These are phyloP conservation scores for Fagopyrum esculentum DNA, from an alignment of 148 eudicot species.

Conservation along the genomic window DNA sequence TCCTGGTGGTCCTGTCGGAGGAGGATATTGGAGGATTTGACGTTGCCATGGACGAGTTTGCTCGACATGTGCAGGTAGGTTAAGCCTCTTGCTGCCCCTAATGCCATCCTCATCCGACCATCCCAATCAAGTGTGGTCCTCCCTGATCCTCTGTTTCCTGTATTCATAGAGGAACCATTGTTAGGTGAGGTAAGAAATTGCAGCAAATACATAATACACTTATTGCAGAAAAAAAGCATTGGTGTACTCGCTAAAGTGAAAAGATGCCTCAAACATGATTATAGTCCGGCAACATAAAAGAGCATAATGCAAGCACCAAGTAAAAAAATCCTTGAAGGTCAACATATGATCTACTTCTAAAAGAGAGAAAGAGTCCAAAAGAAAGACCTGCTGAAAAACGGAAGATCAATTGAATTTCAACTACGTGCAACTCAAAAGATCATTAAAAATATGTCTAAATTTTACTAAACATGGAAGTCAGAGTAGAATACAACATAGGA, in stretches of 20 bases:
- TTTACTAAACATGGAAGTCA: too few species aligned
- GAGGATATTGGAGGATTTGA: slow-evolving; percentile 62
- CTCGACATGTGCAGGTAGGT: slow-evolving; percentile 57
- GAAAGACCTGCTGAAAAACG: background rate
- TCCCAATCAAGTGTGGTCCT: slow-evolving; percentile 83
- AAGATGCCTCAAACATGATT: background rate
- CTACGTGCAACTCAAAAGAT: background rate
- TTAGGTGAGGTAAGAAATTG: background rate
- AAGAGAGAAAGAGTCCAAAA: background rate
- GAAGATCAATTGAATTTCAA: background rate
- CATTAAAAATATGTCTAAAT: background rate
- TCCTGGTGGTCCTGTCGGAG: slow-evolving; percentile 14
- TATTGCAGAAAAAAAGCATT: background rate
- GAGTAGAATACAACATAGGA: too few species aligned
- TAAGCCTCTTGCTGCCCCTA: slow-evolving; percentile 61
- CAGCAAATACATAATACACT: background rate
- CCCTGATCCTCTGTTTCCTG: slow-evolving; percentile 93
- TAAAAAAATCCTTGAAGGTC: background rate
- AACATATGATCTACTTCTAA: background rate
- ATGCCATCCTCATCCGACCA: slow-evolving; percentile 66
- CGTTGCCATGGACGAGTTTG: slow-evolving; percentile 74
- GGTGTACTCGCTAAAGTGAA: background rate
- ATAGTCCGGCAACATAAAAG: background rate
- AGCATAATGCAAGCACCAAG: background rate
- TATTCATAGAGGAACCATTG: background rate